Percentiles rank a stretch among this genome's conserved stretches.
Evolutionary conservation across 2,329 filamentous ascomycete species (phyloP).

Genomic region (Clarireedia homoeocarpa): DNA sequence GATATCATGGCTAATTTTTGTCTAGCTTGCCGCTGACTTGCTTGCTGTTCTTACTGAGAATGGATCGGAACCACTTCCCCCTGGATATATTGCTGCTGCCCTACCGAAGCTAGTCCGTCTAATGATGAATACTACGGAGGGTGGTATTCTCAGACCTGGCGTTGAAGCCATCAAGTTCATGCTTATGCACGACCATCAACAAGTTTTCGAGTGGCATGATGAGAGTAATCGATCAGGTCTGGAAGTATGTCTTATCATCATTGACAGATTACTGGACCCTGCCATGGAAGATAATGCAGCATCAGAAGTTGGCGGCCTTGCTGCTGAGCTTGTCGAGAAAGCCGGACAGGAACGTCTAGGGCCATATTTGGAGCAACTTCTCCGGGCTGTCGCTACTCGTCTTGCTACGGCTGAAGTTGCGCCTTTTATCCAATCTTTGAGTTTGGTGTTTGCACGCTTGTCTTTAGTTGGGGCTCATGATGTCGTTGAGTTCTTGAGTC

Average conservation of each 20-base stretch:
- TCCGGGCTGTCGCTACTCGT: slow-evolving; percentile 80
- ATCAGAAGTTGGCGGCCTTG: slow-evolving; percentile 90
- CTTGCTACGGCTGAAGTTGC: slow-evolving; percentile 76
- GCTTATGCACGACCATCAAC: slow-evolving; percentile 79
- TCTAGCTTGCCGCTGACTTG: slow-evolving; percentile 70
- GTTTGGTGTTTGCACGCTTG: slow-evolving; percentile 87
- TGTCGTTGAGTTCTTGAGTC: slow-evolving; percentile 84
- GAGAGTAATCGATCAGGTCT: slow-evolving; percentile 72
- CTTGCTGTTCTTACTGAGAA: slow-evolving; percentile 74
- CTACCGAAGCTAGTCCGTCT: slow-evolving; percentile 83
- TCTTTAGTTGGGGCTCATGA: slow-evolving; percentile 79
- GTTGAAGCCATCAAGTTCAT: slow-evolving; percentile 85
- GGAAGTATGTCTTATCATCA: slow-evolving; percentile 82
- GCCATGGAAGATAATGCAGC: slow-evolving; percentile 87
- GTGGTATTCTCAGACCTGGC: slow-evolving; percentile 78
- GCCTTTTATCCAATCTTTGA: slow-evolving; percentile 90
- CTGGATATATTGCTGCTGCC: slow-evolving; percentile 74
- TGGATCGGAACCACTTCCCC: slow-evolving; percentile 75
- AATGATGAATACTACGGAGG: slow-evolving; percentile 76
- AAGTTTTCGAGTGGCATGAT: slow-evolving; percentile 83
- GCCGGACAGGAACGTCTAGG: slow-evolving; percentile 86
- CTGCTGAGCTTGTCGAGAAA: slow-evolving; percentile 91
- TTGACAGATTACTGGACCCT: slow-evolving; percentile 80
- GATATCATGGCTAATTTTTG: slow-evolving; percentile 18
- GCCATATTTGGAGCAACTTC: slow-evolving; percentile 78